Evolutionary conservation across 345 rosid species (phyloP), one percentile per base, ranked within the genome.

Genomic region (Dovyalis caffra): DNA sequence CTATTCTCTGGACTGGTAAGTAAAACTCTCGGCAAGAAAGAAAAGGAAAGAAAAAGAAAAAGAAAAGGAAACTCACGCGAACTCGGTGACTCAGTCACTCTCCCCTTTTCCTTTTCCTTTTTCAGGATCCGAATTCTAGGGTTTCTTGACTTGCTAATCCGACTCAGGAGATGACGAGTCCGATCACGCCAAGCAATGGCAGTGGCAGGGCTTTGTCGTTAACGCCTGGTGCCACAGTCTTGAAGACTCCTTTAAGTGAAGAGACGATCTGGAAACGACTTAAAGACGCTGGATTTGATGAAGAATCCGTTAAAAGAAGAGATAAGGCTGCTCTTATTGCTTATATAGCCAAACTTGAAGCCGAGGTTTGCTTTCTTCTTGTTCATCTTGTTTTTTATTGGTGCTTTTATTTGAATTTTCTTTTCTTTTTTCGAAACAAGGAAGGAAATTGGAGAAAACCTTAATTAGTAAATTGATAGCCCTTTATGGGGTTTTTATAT

Each of bases 291-390:
- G 98, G 98, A 12, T 88, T 94, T 71, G 95, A 94, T 71, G 98
- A 92, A 79, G 92, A 88, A 62, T 87, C 97, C 6, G 86, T 94
- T 77, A 92, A 90, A 80, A 81, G 85, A 53, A 83, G 97, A 40
- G 98, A 94, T 80, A 94, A 94, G 79, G 97, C 97, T 5, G 90
- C 98, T 33, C 83, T 94, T 23, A 86, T 94, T n/a, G 89, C 92
- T 2, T 94, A 92, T 71, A 94, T 94, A 64, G 93, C 97, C 21
- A 90, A 90, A 74, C 92, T 94, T 3, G 98, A 94, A 88, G 78
- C 97, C 56, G 93, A 94, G 98, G 97, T 90, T 81, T 60, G 12
- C 45, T 32, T 35, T 38, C n/a, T 75, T 57, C 9, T 40, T 58
- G 45, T 45, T 61, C 31, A 29, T 6, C 4, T 14, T 25, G 21